Percentiles rank a stretch among this genome's conserved stretches.
Conservation (phyloP, 2,329 filamentous ascomycete species). For the Beauveria bassiana region DNA sequence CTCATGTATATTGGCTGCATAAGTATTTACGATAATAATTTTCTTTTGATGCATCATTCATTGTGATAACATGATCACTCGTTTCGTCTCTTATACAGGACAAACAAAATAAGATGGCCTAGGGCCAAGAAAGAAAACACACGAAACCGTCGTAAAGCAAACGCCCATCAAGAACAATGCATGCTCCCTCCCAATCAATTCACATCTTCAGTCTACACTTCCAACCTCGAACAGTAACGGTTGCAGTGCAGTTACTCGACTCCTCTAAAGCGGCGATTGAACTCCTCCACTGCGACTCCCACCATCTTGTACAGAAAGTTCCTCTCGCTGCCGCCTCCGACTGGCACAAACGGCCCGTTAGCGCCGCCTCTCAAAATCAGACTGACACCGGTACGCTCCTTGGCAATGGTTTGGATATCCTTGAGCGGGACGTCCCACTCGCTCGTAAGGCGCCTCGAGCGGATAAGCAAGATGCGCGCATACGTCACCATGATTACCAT, state of each 20-base stretch:
- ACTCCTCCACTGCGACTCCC: slow-evolving; percentile 58
- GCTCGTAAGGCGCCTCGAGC: slow-evolving; percentile 73
- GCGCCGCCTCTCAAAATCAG: slow-evolving; percentile 81
- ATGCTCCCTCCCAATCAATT: background rate
- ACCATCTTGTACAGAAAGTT: slow-evolving; percentile 59
- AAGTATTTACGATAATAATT: background rate
- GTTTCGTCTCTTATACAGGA: background rate
- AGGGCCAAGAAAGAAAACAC: background rate
- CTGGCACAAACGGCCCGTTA: slow-evolving; percentile 90
- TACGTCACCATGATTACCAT: slow-evolving; percentile 87
- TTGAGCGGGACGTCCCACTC: slow-evolving; percentile 97
- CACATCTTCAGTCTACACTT: background rate
- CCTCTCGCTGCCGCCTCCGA: slow-evolving; percentile 73
- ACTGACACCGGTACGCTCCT: slow-evolving; percentile 90
- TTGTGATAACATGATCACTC: background rate
- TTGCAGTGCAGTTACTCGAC: slow-evolving; percentile 20
- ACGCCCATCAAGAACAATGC: background rate
- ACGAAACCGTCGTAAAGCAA: background rate
- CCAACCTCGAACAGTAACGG: background rate
- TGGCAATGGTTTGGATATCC: slow-evolving; percentile 93
- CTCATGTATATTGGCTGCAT: background rate
- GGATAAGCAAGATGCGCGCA: slow-evolving; percentile 79
- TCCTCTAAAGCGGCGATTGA: slow-evolving; percentile 51
- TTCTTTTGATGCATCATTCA: background rate
- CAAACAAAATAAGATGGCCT: background rate